Evolutionary conservation across 495 filamentous ascomycete species (phyloP).

Genomic region (Arthonia radiata): DNA sequence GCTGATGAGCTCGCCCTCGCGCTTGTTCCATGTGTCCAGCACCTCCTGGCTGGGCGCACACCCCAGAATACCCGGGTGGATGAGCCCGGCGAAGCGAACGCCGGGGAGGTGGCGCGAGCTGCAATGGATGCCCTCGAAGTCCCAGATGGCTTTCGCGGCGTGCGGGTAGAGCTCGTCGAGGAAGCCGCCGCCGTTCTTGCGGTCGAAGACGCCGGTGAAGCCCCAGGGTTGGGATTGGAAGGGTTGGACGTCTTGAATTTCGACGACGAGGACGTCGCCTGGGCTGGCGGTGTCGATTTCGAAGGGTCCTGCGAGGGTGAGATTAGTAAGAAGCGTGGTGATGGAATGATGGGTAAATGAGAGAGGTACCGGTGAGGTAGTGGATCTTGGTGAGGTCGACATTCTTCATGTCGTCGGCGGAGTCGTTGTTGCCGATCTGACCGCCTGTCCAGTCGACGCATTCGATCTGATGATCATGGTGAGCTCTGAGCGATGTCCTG

Average conservation of each 20-base stretch:
- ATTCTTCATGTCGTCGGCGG: slow-evolving; percentile 65
- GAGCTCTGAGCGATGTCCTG: too few species aligned
- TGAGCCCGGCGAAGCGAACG: slow-evolving; percentile 25
- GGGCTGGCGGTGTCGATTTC: slow-evolving; percentile 70
- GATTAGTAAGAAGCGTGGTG: too few species aligned
- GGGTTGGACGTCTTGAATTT: slow-evolving; percentile 92
- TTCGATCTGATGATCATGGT: too few species aligned
- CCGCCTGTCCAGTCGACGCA: slow-evolving; percentile 71
- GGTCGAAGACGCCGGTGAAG: slow-evolving; percentile 68
- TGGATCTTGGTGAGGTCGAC: slow-evolving; percentile 69
- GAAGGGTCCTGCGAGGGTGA: too few species aligned
- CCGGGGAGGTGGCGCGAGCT: slow-evolving; percentile 67
- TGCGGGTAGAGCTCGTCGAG: slow-evolving; percentile 66
- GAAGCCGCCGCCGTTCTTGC: slow-evolving; percentile 73
- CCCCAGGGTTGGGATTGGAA: slow-evolving; percentile 77
- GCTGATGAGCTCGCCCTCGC: slow-evolving; percentile 56
- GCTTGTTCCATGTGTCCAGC: slow-evolving; percentile 53
- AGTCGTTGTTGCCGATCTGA: slow-evolving; percentile 75
- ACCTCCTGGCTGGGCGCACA: slow-evolving; percentile 57
- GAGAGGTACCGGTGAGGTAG: slow-evolving; percentile 68
- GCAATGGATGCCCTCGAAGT: slow-evolving; percentile 89
- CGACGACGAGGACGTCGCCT: slow-evolving; percentile 66
- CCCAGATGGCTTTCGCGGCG: slow-evolving; percentile 90
- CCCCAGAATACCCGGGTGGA: slow-evolving; percentile 84
- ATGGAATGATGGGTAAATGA: too few species aligned